Evolutionary conservation across 306 rosid species (phyloP), one percentile per base, ranked within the genome.

Genomic region (Cucurbita maxima): DNA sequence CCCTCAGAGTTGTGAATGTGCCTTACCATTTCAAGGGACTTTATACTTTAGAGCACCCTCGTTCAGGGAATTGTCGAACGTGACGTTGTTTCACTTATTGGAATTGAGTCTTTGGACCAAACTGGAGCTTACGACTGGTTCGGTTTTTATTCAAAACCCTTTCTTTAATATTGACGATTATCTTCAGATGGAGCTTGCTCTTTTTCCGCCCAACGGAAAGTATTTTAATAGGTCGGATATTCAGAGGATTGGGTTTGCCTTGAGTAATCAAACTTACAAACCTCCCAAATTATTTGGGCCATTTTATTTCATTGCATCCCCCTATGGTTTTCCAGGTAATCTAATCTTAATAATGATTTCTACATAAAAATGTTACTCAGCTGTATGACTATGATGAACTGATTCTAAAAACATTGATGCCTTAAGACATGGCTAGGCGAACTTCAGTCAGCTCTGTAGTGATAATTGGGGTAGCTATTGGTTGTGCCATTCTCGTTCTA

Each of bases 1-100:
- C 79, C 99, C 97, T 16, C 97, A 87, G 78, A 94, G 92, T 77
- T 94, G 99, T 69, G 90, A 88, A 77, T 91, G 99, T 79, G 91
- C 90, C 19, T 86, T 79, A 80, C 97, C 99, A 57, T 94, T 82
- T 56, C 80, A 81, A 84, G 99, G 99, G 73, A 89, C 73, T 50
- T 4, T 94, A 64, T 84, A 83, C 63, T 94, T 94, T 51, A 85
- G 97, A 88, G 99, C 85, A 55, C 96, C 99, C 30, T 43, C 74
- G 48, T 94, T 94, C 79, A 83, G 96, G 73, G 96, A 87, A 40
- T 40, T 94, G 63, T 83, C 97, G 37, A 81, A 82, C 72, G 77
- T 66, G 20, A 88, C 14, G 48, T 52, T 47, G 71, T 94, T 91
- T 77, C 90, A 83, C 61, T 80, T 79, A 58, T 86, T 94, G 75